Percentiles rank a stretch among this genome's conserved stretches.
Conservation (phyloP, 352 stramenopile species). For the Phytophthora litchii region DNA sequence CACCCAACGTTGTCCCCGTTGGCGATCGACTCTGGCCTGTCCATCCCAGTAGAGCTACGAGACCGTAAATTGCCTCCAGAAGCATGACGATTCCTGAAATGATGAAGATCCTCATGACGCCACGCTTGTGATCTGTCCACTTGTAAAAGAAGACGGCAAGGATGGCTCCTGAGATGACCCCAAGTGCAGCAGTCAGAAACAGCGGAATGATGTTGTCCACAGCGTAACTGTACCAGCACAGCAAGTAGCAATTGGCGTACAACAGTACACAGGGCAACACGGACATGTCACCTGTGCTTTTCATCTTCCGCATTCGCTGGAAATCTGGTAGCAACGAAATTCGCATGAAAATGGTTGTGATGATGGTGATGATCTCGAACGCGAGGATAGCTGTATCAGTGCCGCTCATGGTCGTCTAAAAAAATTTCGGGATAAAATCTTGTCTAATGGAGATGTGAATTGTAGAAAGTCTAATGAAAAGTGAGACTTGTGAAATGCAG, state of each 20-base stretch:
- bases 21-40: constrained; percentile 35
- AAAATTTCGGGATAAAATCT: not conserved
- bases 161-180: constrained; percentile 31
- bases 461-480: constrained; percentile 5
- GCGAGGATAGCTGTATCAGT: constrained; percentile 12
- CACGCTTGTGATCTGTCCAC: constrained; percentile 33
- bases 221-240: constrained; percentile 50
- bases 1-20: constrained; percentile 38
- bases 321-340: constrained; percentile 49
- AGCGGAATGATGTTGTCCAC: constrained; percentile 52
- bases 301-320: constrained; percentile 40
- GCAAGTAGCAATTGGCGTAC: constrained; percentile 37
- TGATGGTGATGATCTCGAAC: constrained; percentile 43
- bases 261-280: constrained; percentile 35
- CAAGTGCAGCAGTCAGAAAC: constrained; percentile 42
- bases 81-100: constrained; percentile 31
- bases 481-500: constrained; percentile 11
- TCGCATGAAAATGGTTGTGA: constrained; percentile 49
- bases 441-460: not conserved
- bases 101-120: constrained; percentile 35
- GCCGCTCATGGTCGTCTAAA: constrained; percentile 12
- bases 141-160: constrained; percentile 48
- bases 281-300: constrained; percentile 38
- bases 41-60: constrained; percentile 27
- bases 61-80: constrained; percentile 36